phyloP scores from a whole-genome alignment of 148 eudicot genomes.

The Gaultheria prostrata region DNA sequence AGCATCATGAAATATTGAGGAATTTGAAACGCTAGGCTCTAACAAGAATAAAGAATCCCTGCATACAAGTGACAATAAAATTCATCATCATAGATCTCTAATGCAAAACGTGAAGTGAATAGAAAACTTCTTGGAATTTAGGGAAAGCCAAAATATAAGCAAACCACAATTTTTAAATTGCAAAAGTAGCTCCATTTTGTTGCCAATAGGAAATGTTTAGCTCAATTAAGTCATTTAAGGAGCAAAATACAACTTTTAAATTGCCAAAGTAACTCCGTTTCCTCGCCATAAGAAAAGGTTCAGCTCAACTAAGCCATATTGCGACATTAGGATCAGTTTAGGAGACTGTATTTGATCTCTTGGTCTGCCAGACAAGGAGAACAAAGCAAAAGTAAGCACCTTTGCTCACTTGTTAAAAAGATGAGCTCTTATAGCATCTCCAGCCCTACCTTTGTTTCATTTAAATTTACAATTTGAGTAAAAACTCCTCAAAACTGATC shows the following conservation, averaged over 20 bases:
- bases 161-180: not conserved
- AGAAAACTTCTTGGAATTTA: not conserved
- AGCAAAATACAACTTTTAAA: not conserved
- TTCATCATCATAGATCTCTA: not conserved
- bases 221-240: not conserved
- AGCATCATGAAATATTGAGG: constrained; percentile 5
- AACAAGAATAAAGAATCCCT: constrained; percentile 23
- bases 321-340: not conserved
- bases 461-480: not conserved
- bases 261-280: not conserved
- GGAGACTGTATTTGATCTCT: not conserved
- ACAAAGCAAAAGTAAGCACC: not conserved
- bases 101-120: not conserved
- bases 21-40: constrained; percentile 8
- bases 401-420: not conserved
- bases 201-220: too few species aligned
- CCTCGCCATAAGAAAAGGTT: not conserved
- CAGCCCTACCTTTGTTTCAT: not conserved
- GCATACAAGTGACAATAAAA: constrained; percentile 12
- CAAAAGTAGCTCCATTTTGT: not conserved
- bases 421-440: not conserved
- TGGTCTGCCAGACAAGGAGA: not conserved
- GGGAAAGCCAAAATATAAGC: not conserved
- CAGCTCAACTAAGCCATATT: not conserved
- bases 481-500: not conserved